phyloP scores from a whole-genome alignment of 257 asterid species.

The Solanum sejunctum region DNA sequence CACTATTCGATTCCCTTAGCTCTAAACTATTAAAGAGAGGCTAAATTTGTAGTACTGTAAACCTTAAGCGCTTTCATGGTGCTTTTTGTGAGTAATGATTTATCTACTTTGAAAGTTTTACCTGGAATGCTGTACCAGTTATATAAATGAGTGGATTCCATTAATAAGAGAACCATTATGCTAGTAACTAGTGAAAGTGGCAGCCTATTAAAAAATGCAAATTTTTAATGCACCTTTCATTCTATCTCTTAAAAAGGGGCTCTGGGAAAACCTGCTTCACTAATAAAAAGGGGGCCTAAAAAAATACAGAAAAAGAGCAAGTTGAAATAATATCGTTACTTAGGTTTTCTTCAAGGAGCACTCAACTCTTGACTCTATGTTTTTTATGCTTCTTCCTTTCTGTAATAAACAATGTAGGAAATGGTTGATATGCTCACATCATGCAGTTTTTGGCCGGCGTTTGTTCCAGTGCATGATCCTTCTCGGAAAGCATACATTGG shows the following conservation, averaged over 20 bases:
- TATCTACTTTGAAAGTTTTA: background rate
- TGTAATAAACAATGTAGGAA: background rate
- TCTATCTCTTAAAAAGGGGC: background rate
- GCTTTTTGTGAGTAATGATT: background rate
- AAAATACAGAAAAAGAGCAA: background rate
- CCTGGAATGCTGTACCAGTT: background rate
- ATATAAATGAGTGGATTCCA: background rate
- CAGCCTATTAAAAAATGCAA: background rate
- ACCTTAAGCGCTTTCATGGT: background rate
- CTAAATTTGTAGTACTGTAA: background rate
- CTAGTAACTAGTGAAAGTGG: background rate
- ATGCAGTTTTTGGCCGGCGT: constrained; percentile 96
- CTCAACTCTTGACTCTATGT: background rate
- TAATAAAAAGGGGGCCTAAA: background rate
- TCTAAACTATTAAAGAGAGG: background rate
- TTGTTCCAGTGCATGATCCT: constrained; percentile 99
- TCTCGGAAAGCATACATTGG: constrained; percentile 93
- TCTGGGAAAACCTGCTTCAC: background rate
- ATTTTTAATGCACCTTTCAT: background rate
- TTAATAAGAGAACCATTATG: background rate
- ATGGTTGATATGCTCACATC: background rate
- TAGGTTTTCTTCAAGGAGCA: background rate
- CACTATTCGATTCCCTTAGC: background rate
- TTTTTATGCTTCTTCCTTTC: background rate
- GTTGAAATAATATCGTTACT: background rate